Evolutionary conservation across 1,284 basidiomycete genomes (phyloP).

Genomic region (Boletellus dicymbophilus): DNA sequence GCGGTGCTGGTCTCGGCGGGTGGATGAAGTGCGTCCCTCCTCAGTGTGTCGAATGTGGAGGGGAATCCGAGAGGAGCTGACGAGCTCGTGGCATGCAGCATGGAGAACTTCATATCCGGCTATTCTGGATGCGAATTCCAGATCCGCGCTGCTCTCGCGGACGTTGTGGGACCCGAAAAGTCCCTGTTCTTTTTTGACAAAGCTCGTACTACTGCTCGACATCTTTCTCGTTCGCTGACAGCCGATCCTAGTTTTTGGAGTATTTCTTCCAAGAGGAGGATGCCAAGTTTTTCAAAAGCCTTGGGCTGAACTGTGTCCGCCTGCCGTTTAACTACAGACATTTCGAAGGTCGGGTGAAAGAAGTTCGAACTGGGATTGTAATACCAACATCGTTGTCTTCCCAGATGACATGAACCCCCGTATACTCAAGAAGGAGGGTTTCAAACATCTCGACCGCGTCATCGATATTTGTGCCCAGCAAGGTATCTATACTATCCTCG

Average conservation of each 20-base stretch:
- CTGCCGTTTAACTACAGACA: slow-evolving; percentile 69
- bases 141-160: slow-evolving; percentile 66
- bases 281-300: slow-evolving; percentile 66
- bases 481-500: slow-evolving; percentile 61
- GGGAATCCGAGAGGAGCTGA: slow-evolving; percentile 8
- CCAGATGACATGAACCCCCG: slow-evolving; percentile 67
- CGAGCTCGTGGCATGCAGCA: slow-evolving; percentile 37
- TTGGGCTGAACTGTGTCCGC: slow-evolving; percentile 74
- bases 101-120: slow-evolving; percentile 67
- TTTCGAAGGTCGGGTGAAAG: too few species aligned
- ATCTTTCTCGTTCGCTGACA: not conserved
- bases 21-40: slow-evolving; percentile 61
- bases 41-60: slow-evolving; percentile 11
- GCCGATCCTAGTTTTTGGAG: slow-evolving; percentile 58
- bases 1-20: slow-evolving; percentile 69
- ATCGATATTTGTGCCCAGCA: slow-evolving; percentile 59
- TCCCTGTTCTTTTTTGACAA: slow-evolving; percentile 80
- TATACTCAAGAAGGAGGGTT: slow-evolving; percentile 57
- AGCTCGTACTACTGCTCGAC: slow-evolving; percentile 36
- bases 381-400: too few species aligned
- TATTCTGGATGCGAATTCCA: slow-evolving; percentile 65
- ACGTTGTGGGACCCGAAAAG: slow-evolving; percentile 66
- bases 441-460: slow-evolving; percentile 64
- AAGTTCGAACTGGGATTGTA: too few species aligned
- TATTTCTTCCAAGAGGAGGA: slow-evolving; percentile 76